Evolutionary conservation across 2,329 filamentous ascomycete genomes (phyloP), one percentile per base, ranked within the genome.

Genomic region (Cryphonectria japonica): DNA sequence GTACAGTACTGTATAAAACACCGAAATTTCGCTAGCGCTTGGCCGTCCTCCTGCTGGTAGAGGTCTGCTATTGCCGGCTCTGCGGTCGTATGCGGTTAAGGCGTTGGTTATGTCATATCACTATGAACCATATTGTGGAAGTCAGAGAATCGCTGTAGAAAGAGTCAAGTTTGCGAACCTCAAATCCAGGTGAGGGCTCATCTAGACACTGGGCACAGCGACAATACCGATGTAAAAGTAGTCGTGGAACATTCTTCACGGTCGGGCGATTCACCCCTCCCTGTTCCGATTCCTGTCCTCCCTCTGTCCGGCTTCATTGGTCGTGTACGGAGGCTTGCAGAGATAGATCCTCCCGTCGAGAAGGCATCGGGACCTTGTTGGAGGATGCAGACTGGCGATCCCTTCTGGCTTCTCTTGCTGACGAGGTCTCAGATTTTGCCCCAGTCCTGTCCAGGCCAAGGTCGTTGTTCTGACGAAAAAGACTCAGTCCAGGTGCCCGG

Each of bases 11-110:
- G 37, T 39, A 11, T 34, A 34, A 4, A 34, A 64, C 39, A 22
- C 26, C 62, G 16, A n/a, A 19, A 34, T 34, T 1, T 14, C 19
- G 41, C 41, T 52, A 65, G 62, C 50, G 62, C 41, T 52, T 43
- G 26, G 62, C 41, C 62, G 26, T 46, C 26, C 41, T 26, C 22
- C 37, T 26, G 66, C 54, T 67, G 59, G 54, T 67, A 67, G 66
- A 67, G 62, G 62, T 50, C 54, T 69, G 46, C 57, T 64, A 66
- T 71, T 66, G 46, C 70, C 57, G 67, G 68, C 68, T 69, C 63
- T 68, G 59, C 63, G 59, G 67, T 62, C 3, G 46, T 50, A 22
- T 22, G 22, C 37, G 37, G 9, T 39, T 13, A 65, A 69, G 67
- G 46, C 41, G 61, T 63, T 63, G 32, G 54, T n/a, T n/a, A n/a